Base-by-base conservation (phyloP, 768 basidiomycete genomes). In the Wakefieldia striispora region DNA sequence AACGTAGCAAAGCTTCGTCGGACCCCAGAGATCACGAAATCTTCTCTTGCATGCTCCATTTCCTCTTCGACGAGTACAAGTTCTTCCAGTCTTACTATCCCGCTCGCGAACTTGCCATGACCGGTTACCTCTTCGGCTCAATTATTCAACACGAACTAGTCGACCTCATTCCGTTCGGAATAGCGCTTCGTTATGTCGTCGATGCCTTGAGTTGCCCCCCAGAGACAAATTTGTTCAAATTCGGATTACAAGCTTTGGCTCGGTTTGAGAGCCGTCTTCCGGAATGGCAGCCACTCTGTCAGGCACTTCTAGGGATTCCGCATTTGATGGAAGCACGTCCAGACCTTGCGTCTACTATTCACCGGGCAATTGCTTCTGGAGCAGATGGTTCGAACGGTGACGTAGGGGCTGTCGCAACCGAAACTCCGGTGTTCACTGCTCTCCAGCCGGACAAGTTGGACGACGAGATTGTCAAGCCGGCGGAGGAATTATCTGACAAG, bases 1-100 rank as follows among this genome's bases (percentile, higher is more conserved):
- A 91, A 69, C 81, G 84, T 47, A 82, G 85, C 74, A 93, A 95
- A 64, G 81, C 79, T 43, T 95, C 94, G 26, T 77, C 81, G 27
- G 90, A 87, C 58, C 71, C 85, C 39, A 83, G 85, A 48, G 94
- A 97, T 59, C 92, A 95, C 66, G 93, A 98, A 71, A 83, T 97
- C 54, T 97, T 97, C 65, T 97, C 94, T n/a, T 97, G 94, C 81
- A 97, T 97, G 85, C 86, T 99, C 43, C 95, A 97, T 74, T 95
- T 97, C 77, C 82, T 99, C 38, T 97, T 99, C 71, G 97, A 98
- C 81, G 97, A 99, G 72, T 97, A 97, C 83, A 95, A 94, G 63
- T 99, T 97, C 77, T 97, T 98, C 82, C 92, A 95, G 65, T 88
- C 89, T 35, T 97, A 88, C 70, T 93, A 93, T 62, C 97, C 97